A percentile compares a stretch with the other conserved stretches of the same genome.
These are phyloP conservation scores for Kazachstania martiniae DNA, from an alignment of 805 yeast genomes.

Conservation along the genomic window DNA sequence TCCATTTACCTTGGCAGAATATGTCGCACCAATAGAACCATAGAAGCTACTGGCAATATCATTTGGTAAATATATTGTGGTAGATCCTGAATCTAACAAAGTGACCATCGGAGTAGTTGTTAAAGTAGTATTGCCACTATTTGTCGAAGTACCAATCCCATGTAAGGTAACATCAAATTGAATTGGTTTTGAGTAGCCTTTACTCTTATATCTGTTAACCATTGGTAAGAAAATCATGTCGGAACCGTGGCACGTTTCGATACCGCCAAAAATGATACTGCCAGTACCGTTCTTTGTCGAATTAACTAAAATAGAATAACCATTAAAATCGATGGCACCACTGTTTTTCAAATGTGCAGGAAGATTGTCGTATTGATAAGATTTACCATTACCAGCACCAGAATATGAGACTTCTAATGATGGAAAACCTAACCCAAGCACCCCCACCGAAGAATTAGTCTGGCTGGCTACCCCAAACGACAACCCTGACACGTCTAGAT, in stretches of 20 bases:
- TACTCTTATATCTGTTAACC: constrained; percentile 9
- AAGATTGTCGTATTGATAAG: constrained; percentile 8
- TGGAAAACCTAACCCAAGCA: constrained; percentile 43
- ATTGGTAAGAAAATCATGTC: constrained; percentile 33
- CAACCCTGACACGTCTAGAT: constrained; percentile 28
- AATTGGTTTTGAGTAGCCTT: constrained; percentile 9
- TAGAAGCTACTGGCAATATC: constrained; percentile 23
- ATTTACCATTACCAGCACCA: constrained; percentile 15
- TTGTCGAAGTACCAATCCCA: constrained; percentile 18
- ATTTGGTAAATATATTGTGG: constrained; percentile 39
- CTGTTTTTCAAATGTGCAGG: constrained; percentile 10
- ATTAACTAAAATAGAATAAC: constrained; percentile 38
- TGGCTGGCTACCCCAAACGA: constrained; percentile 24
- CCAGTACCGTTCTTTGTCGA: constrained; percentile 35
- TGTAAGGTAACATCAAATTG: constrained; percentile 26
- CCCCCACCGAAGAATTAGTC: constrained; percentile 29
- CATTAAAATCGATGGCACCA: constrained; percentile 34
- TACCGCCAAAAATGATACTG: background rate
- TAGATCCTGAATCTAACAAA: constrained; percentile 46
- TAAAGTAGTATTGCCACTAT: constrained; percentile 3
- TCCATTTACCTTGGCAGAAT: constrained; percentile 31
- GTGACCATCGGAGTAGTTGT: constrained; percentile 27
- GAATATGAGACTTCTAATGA: constrained; percentile 54
- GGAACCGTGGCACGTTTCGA: constrained; percentile 33
- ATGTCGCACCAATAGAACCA: constrained; percentile 33